phyloP scores from a whole-genome alignment of 345 rosid species.

The Aethionema arabicum region DNA sequence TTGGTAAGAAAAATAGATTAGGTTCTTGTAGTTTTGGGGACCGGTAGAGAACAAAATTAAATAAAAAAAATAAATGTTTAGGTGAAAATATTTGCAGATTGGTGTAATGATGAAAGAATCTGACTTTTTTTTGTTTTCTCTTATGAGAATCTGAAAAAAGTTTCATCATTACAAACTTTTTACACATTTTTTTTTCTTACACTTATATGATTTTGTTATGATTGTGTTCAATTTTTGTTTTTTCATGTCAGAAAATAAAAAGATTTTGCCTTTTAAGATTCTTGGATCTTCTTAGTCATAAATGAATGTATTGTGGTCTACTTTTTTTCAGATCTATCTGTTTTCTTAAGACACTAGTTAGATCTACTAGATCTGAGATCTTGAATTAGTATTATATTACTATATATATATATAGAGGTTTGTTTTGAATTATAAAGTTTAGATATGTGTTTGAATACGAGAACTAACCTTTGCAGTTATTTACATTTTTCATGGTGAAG shows the following conservation, averaged over 20 bases:
- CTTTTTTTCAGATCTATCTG: constrained; percentile 39
- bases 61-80: neutral
- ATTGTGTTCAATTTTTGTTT: constrained; percentile 35
- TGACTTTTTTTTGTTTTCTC: constrained; percentile 39
- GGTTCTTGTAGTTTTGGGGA: constrained; percentile 21
- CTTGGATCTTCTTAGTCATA: constrained; percentile 24
- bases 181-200: constrained; percentile 21
- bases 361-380: constrained; percentile 8
- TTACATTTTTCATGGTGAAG: constrained; percentile 22
- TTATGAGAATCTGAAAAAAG: constrained; percentile 32
- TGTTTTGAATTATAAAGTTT: neutral
- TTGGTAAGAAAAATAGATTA: neutral
- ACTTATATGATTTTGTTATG: constrained; percentile 33
- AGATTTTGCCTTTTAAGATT: constrained; percentile 5
- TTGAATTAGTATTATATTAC: neutral
- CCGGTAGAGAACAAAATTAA: constrained; percentile 5
- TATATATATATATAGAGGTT: constrained; percentile 1
- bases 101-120: constrained; percentile 61
- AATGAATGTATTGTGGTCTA: constrained; percentile 33
- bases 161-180: constrained; percentile 54
- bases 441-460: neutral
- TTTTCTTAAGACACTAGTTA: constrained; percentile 14
- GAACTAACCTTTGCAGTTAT: constrained; percentile 1
- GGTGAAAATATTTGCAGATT: constrained; percentile 43
- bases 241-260: constrained; percentile 27